A percentile compares a stretch with the other conserved stretches of the same genome.
phyloP scores from a whole-genome alignment of 2,329 filamentous ascomycete genomes.

The Colletotrichum orbiculare region DNA sequence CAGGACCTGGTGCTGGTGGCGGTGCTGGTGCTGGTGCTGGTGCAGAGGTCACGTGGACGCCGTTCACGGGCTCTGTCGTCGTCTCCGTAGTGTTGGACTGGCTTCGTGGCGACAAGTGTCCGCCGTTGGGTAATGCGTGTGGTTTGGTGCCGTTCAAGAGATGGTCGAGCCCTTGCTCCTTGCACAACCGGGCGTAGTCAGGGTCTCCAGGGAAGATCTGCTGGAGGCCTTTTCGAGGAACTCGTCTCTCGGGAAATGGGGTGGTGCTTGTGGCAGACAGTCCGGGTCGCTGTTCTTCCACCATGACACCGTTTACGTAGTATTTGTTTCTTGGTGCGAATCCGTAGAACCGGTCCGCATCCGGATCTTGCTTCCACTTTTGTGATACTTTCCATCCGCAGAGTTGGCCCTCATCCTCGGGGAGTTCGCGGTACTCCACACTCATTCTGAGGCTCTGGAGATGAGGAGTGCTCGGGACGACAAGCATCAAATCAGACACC shows the following conservation, averaged over 20 bases:
- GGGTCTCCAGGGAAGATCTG: constrained; percentile 66
- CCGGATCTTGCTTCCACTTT: constrained; percentile 71
- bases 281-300: constrained; percentile 62
- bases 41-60: constrained; percentile 9
- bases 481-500: constrained; percentile 71
- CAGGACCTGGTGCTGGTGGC: background rate
- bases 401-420: constrained; percentile 60
- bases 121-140: constrained; percentile 58
- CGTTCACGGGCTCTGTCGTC: constrained; percentile 24
- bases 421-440: constrained; percentile 69
- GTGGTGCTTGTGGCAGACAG: constrained; percentile 60
- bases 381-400: constrained; percentile 53
- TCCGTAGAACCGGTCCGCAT: constrained; percentile 59
- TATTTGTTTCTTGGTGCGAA: constrained; percentile 69
- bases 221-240: constrained; percentile 65
- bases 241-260: constrained; percentile 65
- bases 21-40: constrained; percentile 4
- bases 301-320: constrained; percentile 66
- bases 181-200: constrained; percentile 65
- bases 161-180: constrained; percentile 68
- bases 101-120: constrained; percentile 59
- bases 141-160: constrained; percentile 60
- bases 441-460: constrained; percentile 65
- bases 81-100: constrained; percentile 39
- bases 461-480: constrained; percentile 68